Percentiles rank a stretch among this genome's conserved stretches.
phyloP scores from a whole-genome alignment of 2,329 filamentous ascomycete species.

The Verticillium klebahnii region DNA sequence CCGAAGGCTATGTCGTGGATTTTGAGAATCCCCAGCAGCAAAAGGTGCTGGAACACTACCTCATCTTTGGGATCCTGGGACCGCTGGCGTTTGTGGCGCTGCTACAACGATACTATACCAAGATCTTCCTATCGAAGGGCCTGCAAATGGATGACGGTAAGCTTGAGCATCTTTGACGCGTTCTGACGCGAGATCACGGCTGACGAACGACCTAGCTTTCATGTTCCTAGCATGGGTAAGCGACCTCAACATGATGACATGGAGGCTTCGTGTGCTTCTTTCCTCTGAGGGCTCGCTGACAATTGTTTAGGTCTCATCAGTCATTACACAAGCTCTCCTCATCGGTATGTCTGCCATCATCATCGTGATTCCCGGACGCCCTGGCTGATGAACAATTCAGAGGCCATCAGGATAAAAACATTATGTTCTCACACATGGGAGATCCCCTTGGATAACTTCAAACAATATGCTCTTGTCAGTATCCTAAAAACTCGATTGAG shows the following conservation, averaged over 20 bases:
- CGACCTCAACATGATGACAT: background rate
- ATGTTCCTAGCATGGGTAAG: conserved; percentile 13
- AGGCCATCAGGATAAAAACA: conserved; percentile 1
- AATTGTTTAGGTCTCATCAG: conserved; percentile 2
- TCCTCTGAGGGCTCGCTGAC: background rate
- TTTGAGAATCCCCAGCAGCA: conserved; percentile 18
- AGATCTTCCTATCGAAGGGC: conserved; percentile 17
- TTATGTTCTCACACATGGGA: conserved; percentile 15
- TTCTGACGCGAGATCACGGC: too few species aligned
- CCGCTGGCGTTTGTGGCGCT: conserved; percentile 12
- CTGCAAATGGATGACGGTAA: conserved; percentile 17
- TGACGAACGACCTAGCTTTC: conserved; percentile 4
- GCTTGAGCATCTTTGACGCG: background rate
- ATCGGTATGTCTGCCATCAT: background rate
- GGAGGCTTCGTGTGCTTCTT: background rate
- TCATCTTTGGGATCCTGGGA: conserved; percentile 14
- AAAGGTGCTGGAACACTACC: conserved; percentile 15
- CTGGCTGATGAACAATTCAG: background rate
- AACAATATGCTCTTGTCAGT: conserved; percentile 10
- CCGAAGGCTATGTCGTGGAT: conserved; percentile 18
- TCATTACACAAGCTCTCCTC: conserved; percentile 6
- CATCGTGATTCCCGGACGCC: background rate
- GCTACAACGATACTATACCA: conserved; percentile 20
- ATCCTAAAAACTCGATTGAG: too few species aligned
- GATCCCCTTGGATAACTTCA: conserved; percentile 8